These are phyloP conservation scores for Colletotrichum higginsianum DNA, from an alignment of 2,329 filamentous ascomycete genomes.

Conservation along the genomic window DNA sequence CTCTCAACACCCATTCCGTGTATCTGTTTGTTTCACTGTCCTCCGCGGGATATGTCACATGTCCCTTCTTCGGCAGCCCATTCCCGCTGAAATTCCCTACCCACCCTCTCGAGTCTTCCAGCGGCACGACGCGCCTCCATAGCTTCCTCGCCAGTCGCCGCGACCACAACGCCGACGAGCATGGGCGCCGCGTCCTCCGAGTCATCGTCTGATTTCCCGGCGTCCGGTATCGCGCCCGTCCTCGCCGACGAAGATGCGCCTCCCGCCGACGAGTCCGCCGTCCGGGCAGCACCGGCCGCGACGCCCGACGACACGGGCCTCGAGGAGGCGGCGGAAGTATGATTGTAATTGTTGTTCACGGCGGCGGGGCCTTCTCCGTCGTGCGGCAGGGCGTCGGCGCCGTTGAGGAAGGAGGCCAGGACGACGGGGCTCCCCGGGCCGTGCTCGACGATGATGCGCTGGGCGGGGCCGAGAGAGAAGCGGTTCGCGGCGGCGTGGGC, in stretches of 20 bases:
- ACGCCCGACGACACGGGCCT: conserved; percentile 20
- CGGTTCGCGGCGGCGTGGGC: conserved; percentile 68
- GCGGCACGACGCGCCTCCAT: conserved; percentile 68
- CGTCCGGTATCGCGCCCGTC: conserved; percentile 21
- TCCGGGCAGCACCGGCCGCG: conserved; percentile 21
- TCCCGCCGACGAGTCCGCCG: conserved; percentile 8
- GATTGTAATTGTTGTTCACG: conserved; percentile 13
- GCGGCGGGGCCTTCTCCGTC: conserved; percentile 26
- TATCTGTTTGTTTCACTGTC: not conserved
- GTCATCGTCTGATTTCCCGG: conserved; percentile 25
- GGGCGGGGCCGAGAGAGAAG: conserved; percentile 67
- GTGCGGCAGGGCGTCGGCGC: conserved; percentile 44
- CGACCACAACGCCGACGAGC: conserved; percentile 70
- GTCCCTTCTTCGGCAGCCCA: conserved; percentile 58
- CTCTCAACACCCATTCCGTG: not conserved
- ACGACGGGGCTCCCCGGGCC: conserved; percentile 59
- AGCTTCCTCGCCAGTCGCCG: conserved; percentile 61
- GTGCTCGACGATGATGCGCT: conserved; percentile 73
- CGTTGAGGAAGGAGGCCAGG: conserved; percentile 63
- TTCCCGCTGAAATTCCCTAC: conserved; percentile 67
- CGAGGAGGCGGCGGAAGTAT: conserved; percentile 22
- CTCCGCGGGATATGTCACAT: conserved; percentile 23
- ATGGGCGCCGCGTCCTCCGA: conserved; percentile 59
- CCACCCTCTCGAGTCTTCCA: conserved; percentile 67
- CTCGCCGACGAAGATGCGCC: conserved; percentile 1